phyloP scores from a whole-genome alignment of 2,329 filamentous ascomycete species.

The Colletotrichum euphorbiae region DNA sequence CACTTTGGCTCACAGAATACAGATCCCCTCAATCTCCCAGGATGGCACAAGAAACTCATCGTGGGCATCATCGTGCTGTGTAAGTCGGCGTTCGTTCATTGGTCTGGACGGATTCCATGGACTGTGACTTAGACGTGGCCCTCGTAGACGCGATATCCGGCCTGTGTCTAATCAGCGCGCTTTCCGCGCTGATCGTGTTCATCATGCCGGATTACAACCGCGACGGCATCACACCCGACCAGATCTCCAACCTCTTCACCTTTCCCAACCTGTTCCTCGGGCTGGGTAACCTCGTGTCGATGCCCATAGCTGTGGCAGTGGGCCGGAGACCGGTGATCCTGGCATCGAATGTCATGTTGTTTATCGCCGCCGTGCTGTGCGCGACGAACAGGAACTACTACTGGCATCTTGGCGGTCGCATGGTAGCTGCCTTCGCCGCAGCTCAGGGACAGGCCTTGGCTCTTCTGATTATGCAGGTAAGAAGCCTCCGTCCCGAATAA shows the following conservation, averaged over 20 bases:
- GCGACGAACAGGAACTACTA: slow-evolving; percentile 32
- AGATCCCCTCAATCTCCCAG: slow-evolving; percentile 46
- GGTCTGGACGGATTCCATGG: background rate
- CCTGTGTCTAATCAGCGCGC: slow-evolving; percentile 40
- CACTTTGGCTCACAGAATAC: background rate
- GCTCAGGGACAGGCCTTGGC: slow-evolving; percentile 29
- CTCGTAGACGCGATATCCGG: slow-evolving; percentile 29
- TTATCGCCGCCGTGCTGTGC: slow-evolving; percentile 43
- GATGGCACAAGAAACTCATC: slow-evolving; percentile 44
- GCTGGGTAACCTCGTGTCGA: slow-evolving; percentile 47
- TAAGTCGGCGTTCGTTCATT: background rate
- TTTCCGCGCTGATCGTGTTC: slow-evolving; percentile 39
- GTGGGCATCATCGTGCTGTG: slow-evolving; percentile 40
- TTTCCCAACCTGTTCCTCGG: slow-evolving; percentile 47
- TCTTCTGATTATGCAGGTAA: slow-evolving; percentile 27
- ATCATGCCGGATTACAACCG: slow-evolving; percentile 42
- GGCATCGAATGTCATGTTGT: slow-evolving; percentile 44
- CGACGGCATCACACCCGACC: slow-evolving; percentile 33
- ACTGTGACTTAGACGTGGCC: slow-evolving; percentile 3
- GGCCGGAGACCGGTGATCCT: slow-evolving; percentile 49
- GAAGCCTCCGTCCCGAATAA: background rate
- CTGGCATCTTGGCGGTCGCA: slow-evolving; percentile 32
- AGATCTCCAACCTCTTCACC: slow-evolving; percentile 45
- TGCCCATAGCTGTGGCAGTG: slow-evolving; percentile 49
- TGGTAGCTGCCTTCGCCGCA: slow-evolving; percentile 22